phyloP scores from a whole-genome alignment of 2,329 filamentous ascomycete genomes.

The Trichoderma citrinoviride region DNA sequence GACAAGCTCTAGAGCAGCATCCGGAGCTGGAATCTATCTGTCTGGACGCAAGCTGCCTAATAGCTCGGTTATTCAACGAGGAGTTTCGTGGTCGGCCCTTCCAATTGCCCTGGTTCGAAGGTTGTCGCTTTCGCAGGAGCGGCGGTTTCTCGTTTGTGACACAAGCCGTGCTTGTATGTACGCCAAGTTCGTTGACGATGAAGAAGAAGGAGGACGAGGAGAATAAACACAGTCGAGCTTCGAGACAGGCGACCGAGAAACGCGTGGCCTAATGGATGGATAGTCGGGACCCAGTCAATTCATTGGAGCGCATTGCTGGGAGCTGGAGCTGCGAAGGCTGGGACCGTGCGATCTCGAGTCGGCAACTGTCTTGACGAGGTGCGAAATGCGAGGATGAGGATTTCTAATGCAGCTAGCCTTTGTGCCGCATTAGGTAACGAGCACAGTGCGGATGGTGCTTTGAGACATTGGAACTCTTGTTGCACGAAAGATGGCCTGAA shows the following conservation, averaged over 20 bases:
- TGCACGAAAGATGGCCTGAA: background rate
- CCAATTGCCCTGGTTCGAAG: background rate
- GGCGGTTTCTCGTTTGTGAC: constrained; percentile 2
- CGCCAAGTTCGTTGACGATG: too few species aligned
- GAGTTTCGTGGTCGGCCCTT: background rate
- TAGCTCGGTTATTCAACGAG: background rate
- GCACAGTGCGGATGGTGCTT: background rate
- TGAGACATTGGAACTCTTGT: background rate
- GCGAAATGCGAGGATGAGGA: background rate
- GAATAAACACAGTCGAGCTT: constrained; percentile 1
- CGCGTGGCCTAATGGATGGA: constrained; percentile 20
- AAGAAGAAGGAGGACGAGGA: too few species aligned
- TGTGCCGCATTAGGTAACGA: background rate
- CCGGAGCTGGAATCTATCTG: background rate
- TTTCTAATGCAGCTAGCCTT: background rate
- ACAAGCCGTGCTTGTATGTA: background rate
- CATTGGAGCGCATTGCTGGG: constrained; percentile 8
- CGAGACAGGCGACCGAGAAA: constrained; percentile 1
- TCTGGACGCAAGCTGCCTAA: background rate
- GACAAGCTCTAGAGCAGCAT: background rate
- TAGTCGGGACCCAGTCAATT: constrained; percentile 15
- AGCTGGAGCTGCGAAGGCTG: background rate
- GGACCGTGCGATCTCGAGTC: constrained; percentile 12
- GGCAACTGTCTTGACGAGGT: constrained; percentile 10
- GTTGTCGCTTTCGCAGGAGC: background rate